Conservation (phyloP, 2,329 filamentous ascomycete genomes). For the Sarocladium brachiariae region DNA sequence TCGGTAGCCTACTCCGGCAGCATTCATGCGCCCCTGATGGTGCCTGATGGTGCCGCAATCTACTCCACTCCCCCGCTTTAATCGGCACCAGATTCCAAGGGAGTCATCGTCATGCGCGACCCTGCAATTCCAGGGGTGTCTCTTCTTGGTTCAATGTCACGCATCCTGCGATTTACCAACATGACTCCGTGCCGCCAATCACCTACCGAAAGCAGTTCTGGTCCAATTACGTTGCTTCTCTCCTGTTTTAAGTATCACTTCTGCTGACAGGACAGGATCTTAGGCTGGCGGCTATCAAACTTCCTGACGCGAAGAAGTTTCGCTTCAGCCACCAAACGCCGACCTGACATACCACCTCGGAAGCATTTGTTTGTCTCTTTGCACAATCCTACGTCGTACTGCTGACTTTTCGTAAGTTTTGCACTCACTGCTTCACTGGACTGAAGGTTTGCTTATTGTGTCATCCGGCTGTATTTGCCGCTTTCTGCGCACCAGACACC, state of each 20-base stretch:
- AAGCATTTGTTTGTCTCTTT: neutral
- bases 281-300: neutral
- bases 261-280: neutral
- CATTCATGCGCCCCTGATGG: slow-evolving; percentile 4
- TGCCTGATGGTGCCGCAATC: neutral
- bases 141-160: neutral
- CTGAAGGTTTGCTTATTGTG: neutral
- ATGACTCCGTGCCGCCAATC: neutral
- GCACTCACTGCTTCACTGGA: neutral
- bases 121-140: slow-evolving; percentile 6
- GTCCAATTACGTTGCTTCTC: neutral
- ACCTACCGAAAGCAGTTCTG: neutral
- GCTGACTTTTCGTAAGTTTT: neutral
- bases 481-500: no score
- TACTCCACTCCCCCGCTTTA: neutral
- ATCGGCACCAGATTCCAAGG: slow-evolving; percentile 5
- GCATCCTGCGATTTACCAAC: neutral
- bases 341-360: neutral
- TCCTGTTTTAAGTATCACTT: neutral
- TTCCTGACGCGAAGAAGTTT: no score
- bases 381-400: neutral
- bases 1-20: neutral
- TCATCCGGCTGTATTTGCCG: neutral
- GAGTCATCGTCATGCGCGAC: slow-evolving; percentile 6
- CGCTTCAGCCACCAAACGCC: neutral